Evolutionary conservation across 177 flowering plant species (phyloP).

Genomic region (Vitis hybrid): DNA sequence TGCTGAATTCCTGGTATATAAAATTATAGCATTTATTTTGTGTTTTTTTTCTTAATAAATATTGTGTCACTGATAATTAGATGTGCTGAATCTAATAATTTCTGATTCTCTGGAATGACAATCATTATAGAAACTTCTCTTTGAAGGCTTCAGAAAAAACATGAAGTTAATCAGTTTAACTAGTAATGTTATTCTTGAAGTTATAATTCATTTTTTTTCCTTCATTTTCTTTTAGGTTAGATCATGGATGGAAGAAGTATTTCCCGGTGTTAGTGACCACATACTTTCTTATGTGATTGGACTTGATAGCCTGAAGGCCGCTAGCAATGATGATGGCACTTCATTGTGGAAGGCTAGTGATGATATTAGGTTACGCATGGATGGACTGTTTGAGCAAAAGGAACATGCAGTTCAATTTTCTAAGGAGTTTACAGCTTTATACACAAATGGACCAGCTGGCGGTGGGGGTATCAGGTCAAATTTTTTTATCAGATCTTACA

Average conservation of each 20-base stretch:
- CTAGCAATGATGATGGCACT: slow-evolving; percentile 12
- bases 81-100: background rate
- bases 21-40: background rate
- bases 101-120: background rate
- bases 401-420: slow-evolving; percentile 75
- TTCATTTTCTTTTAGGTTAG: slow-evolving; percentile 52
- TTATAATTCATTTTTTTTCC: background rate
- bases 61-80: background rate
- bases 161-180: background rate
- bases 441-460: slow-evolving; percentile 99
- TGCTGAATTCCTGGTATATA: slow-evolving; percentile 77
- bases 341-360: slow-evolving; percentile 16
- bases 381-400: slow-evolving; percentile 75
- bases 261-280: slow-evolving; percentile 46
- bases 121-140: background rate
- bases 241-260: slow-evolving; percentile 86
- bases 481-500: slow-evolving; percentile 1
- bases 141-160: background rate
- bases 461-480: slow-evolving; percentile 95
- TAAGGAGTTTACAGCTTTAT: slow-evolving; percentile 78
- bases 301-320: slow-evolving; percentile 81
- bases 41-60: background rate
- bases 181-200: background rate
- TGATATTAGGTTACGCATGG: slow-evolving; percentile 89
- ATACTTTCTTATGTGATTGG: slow-evolving; percentile 85